These are phyloP conservation scores for Tolypocladium tropicale DNA, from an alignment of 2,329 filamentous ascomycete genomes.

Conservation along the genomic window DNA sequence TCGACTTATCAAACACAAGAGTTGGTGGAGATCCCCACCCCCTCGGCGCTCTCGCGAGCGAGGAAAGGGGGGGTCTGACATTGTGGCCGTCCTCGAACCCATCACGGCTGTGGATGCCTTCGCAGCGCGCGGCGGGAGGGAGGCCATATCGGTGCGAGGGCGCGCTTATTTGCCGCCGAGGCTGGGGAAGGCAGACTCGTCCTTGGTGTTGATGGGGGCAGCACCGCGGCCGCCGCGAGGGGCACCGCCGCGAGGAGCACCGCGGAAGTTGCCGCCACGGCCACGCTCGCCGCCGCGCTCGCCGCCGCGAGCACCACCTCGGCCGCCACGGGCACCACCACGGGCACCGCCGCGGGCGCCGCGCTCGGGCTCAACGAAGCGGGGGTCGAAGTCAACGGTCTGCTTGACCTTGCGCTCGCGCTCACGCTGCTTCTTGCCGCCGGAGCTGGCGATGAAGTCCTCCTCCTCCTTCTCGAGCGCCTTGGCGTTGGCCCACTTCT, in stretches of 20 bases:
- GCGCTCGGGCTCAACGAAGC: conserved; percentile 63
- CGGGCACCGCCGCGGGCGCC: conserved; percentile 42
- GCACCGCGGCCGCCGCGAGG: conserved; percentile 24
- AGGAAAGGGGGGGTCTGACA: not conserved
- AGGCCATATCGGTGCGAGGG: not conserved
- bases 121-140: not conserved
- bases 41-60: not conserved
- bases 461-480: conserved; percentile 55
- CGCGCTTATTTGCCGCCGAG: conserved; percentile 41
- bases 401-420: conserved; percentile 90
- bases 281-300: conserved; percentile 39
- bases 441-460: conserved; percentile 65
- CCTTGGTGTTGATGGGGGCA: conserved; percentile 43
- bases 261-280: conserved; percentile 28
- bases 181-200: conserved; percentile 51
- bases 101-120: not conserved
- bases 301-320: conserved; percentile 38
- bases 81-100: conserved; percentile 1
- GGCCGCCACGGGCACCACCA: conserved; percentile 38
- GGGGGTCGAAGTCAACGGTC: conserved; percentile 78
- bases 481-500: conserved; percentile 90
- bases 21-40: conserved; percentile 10
- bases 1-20: conserved; percentile 20
- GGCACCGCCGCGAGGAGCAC: conserved; percentile 12
- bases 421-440: conserved; percentile 73